Evolutionary conservation across 1,284 basidiomycete genomes (phyloP).

Genomic region (Malassezia sympodialis): DNA sequence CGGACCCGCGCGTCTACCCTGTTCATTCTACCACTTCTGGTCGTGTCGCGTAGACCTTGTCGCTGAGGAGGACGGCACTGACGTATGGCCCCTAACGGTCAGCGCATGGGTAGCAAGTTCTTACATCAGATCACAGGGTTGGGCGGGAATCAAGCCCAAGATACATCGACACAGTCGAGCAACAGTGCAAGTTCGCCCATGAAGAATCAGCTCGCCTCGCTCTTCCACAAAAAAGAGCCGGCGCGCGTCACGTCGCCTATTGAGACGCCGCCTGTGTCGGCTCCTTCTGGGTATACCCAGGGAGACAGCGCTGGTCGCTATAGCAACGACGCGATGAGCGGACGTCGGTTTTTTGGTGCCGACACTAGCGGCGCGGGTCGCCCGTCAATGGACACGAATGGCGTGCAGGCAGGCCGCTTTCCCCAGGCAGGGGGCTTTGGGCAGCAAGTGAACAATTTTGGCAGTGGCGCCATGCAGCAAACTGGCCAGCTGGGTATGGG

Average conservation of each 20-base stretch:
- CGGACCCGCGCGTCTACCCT: background rate
- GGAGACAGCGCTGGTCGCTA: background rate
- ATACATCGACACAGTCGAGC: background rate
- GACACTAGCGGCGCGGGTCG: background rate
- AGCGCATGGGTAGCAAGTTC: slow-evolving; percentile 16
- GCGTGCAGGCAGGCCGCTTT: slow-evolving; percentile 1
- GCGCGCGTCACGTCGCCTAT: background rate
- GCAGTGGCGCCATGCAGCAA: background rate
- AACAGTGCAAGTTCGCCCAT: slow-evolving; percentile 1
- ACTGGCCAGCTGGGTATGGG: background rate
- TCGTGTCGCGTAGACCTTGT: background rate
- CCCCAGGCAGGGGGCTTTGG: background rate
- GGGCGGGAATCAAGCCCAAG: background rate
- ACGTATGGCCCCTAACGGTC: slow-evolving; percentile 14
- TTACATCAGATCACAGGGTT: slow-evolving; percentile 13
- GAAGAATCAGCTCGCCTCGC: slow-evolving; percentile 5
- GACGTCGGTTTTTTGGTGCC: background rate
- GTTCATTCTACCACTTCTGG: background rate
- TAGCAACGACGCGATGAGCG: background rate
- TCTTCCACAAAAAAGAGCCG: background rate
- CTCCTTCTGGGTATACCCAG: background rate
- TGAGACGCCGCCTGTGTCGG: background rate
- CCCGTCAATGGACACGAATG: background rate
- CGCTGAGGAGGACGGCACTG: background rate
- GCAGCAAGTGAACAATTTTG: background rate